Conservation (phyloP, 1,139 yeast species). For the Geotrichum australiense region DNA sequence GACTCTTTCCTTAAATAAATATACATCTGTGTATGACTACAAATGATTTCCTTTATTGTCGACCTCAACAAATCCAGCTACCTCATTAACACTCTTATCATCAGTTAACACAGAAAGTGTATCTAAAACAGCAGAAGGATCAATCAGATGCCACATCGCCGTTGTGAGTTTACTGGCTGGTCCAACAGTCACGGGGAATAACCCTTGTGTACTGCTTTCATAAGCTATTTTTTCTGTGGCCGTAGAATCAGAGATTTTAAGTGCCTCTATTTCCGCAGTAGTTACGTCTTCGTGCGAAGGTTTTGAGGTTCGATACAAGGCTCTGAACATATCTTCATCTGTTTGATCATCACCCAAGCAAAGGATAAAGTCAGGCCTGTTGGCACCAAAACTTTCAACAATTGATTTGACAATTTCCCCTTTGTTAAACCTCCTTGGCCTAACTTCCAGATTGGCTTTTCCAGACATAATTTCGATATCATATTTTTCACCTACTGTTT, state of each 20-base stretch:
- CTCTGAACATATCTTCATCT: slow-evolving; percentile 93
- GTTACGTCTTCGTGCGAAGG: neutral
- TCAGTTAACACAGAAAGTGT: slow-evolving; percentile 77
- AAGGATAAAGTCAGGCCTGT: slow-evolving; percentile 67
- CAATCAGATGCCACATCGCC: slow-evolving; percentile 82
- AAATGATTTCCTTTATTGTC: slow-evolving; percentile 12
- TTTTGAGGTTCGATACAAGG: slow-evolving; percentile 41
- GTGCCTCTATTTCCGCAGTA: slow-evolving; percentile 5
- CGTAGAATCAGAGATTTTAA: slow-evolving; percentile 10
- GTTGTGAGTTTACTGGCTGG: slow-evolving; percentile 86
- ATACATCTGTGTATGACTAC: too few relatives aligned
- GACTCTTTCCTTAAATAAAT: too few relatives aligned
- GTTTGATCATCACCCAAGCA: slow-evolving; percentile 96
- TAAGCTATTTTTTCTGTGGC: slow-evolving; percentile 18
- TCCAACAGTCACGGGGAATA: slow-evolving; percentile 90
- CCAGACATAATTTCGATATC: slow-evolving; percentile 97
- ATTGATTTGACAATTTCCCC: slow-evolving; percentile 90
- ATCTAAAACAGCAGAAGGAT: slow-evolving; percentile 80
- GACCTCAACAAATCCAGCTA: slow-evolving; percentile 11
- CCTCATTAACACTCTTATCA: slow-evolving; percentile 43
- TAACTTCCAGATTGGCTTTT: slow-evolving; percentile 92
- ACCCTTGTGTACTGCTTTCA: slow-evolving; percentile 29
- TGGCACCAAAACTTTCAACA: slow-evolving; percentile 32
- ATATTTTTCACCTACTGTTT: slow-evolving; percentile 54
- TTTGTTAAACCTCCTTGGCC: slow-evolving; percentile 90